Base-by-base conservation (phyloP, 192 early-diverging fungal genomes). In the Backusella circina region DNA sequence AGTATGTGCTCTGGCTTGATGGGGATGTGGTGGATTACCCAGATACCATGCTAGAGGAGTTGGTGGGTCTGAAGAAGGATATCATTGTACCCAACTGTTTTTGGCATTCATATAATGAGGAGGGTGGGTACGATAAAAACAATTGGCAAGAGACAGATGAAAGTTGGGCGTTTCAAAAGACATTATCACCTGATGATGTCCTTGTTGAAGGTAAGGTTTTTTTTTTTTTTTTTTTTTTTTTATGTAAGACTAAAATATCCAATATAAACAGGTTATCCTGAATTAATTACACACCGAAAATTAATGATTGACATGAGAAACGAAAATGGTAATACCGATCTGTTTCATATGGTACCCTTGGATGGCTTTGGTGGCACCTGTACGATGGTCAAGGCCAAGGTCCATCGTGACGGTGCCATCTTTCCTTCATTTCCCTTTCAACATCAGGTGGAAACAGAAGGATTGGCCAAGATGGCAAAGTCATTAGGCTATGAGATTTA, bases 1-100 rank as follows among this genome's bases (percentile, higher is more conserved):
- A 85, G 8, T 93, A 90, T 90, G 90, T 93, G 12, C 82, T 93
- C 6, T 93, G 91, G 91, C 78, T 93, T 5, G 91, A 93, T 61
- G 88, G 86, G 16, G 91, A 93, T 77, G 85, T 93, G 15, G 80
- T 89, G 31, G 84, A 87, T 70, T 93, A 91, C 57, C 87, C 91
- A 1, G 82, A 85, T 7, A 85, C 84, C 37, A 75, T 91, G 67
- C 72, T 91, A 18, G 79, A 81, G n/a, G 86, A 90, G 26, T 71
- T 93, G 75, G 91, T 91, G 76, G 78, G 82, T 0, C 78, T 88
- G 61, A 83, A 90, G 71, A 93, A 88, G 68, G 91, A 93, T 65
- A 83, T 93, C 21, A 81, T 93, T 35, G 90, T 84, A 3, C 90
- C 91, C 26, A 89, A 90, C 75, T 61, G 83, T 77, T 80, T 66